phyloP scores from a whole-genome alignment of 1,284 basidiomycete genomes.

The Trametes polyzona region DNA sequence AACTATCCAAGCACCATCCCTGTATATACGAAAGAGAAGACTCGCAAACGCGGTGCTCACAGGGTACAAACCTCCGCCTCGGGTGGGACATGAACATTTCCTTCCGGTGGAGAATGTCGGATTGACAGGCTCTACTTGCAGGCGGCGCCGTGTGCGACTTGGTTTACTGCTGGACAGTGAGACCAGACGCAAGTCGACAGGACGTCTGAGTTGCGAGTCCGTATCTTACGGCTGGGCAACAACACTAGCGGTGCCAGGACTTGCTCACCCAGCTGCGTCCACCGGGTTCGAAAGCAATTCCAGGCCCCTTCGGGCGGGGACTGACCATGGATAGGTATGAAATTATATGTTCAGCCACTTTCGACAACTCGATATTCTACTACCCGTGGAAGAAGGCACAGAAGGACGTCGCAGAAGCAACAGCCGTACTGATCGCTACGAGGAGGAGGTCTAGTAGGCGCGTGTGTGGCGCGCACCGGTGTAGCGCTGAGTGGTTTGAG shows the following conservation, averaged over 20 bases:
- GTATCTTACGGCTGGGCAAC: slow-evolving; percentile 96
- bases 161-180: slow-evolving; percentile 80
- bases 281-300: background rate
- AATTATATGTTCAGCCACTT: slow-evolving; percentile 94
- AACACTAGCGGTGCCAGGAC: slow-evolving; percentile 95
- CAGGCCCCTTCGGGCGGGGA: background rate
- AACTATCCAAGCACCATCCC: too few relatives aligned
- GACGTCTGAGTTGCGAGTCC: slow-evolving; percentile 82
- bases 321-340: slow-evolving; percentile 57
- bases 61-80: too few relatives aligned
- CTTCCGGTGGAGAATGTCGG: too few relatives aligned
- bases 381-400: slow-evolving; percentile 97
- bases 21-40: too few relatives aligned
- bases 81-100: too few relatives aligned
- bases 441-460: slow-evolving; percentile 60
- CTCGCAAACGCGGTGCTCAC: too few relatives aligned
- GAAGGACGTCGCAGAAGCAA: slow-evolving; percentile 91
- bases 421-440: slow-evolving; percentile 82
- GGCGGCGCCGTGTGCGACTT: slow-evolving; percentile 89
- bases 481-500: background rate
- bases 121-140: too few relatives aligned
- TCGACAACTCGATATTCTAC: slow-evolving; percentile 98
- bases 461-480: background rate
- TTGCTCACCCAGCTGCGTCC: slow-evolving; percentile 84
- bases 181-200: slow-evolving; percentile 85